Evolutionary conservation across 2,329 filamentous ascomycete species (phyloP), one percentile per base, ranked within the genome.

Genomic region (Gaeumannomyces sp.): DNA sequence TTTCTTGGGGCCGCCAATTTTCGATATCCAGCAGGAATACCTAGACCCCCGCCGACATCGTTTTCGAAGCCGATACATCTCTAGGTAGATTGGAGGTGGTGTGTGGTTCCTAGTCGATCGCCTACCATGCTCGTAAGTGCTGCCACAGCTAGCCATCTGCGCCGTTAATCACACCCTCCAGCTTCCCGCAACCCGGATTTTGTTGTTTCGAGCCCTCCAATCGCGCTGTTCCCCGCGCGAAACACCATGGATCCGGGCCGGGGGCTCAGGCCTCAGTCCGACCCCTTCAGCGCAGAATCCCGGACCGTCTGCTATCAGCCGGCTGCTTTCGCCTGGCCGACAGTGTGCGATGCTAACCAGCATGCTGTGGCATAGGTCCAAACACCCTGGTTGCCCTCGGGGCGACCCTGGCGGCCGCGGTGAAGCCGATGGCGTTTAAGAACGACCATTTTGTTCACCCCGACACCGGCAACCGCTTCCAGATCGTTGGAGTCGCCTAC

Each of bases 401-500:
- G 74, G 83, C 83, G 66, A 78, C 81, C 67, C 74, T 82, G 57
- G 83, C 80, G 62, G 77, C 79, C 63, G 87, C 87, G 63, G 84
- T 89, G 63, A 80, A 80, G 66, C 75, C 85, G 13, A 80, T 89
- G 63, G 79, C 81, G 66, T 80, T 88, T 67, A 71, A 83, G 65
- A 85, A 84, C 69, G 80, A 79, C 66, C 78, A 86, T 71, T 87
- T 89, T 66, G 79, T 89, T 74, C 86, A 88, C 75, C 77, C 83
- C 58, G 76, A 76, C 66, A 84, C 80, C 28, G 84, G 85, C 66
- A 79, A 85, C 71, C 82, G 82, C 67, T 89, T 89, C 76, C 85
- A 89, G 77, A 81, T 90, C 66, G 81, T 88, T 62, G 88, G 88
- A 70, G 82, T 88, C 69, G 88, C 87, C 72, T 90, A 90, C 77